Conservation (phyloP, 164 flowering plant species). For the Vitis rupestris region DNA sequence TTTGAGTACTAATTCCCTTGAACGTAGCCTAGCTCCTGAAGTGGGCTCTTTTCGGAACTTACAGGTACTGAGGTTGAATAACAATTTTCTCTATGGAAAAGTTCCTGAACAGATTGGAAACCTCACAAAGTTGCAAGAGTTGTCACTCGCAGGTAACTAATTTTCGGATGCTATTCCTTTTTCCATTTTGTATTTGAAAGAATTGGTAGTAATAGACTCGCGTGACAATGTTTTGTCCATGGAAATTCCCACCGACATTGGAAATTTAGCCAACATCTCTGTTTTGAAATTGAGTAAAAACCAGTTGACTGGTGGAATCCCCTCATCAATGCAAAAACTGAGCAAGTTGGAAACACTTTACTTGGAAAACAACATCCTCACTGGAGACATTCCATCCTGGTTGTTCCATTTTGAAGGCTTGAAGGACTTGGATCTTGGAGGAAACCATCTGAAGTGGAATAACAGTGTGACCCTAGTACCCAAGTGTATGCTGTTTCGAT, state of each 20-base stretch:
- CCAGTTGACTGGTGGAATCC: slow-evolving; percentile 41
- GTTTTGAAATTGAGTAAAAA: slow-evolving; percentile 37
- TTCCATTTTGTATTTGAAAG: slow-evolving; percentile 23
- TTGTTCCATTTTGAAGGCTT: too few species aligned
- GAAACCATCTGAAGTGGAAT: too few species aligned
- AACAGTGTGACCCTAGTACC: too few species aligned
- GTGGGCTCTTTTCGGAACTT: slow-evolving; percentile 32
- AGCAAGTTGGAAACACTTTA: too few species aligned
- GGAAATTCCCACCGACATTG: slow-evolving; percentile 38
- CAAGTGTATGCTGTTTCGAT: too few species aligned
- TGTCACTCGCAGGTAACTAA: slow-evolving; percentile 31
- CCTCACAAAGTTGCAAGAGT: slow-evolving; percentile 22
- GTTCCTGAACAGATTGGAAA: slow-evolving; percentile 49
- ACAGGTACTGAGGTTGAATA: slow-evolving; percentile 30
- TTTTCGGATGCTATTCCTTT: slow-evolving; percentile 42
- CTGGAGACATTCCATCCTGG: too few species aligned
- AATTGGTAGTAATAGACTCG: slow-evolving; percentile 35
- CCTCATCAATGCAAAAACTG: too few species aligned
- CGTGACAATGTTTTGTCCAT: slow-evolving; percentile 32
- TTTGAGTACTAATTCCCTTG: slow-evolving; percentile 32
- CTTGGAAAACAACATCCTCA: too few species aligned
- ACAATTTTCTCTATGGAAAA: slow-evolving; percentile 32
- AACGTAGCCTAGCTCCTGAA: slow-evolving; percentile 14
- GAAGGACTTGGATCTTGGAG: too few species aligned
- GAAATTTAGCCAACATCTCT: slow-evolving; percentile 30